Conservation (phyloP, 768 basidiomycete genomes). For the Tulasnella calospora region DNA sequence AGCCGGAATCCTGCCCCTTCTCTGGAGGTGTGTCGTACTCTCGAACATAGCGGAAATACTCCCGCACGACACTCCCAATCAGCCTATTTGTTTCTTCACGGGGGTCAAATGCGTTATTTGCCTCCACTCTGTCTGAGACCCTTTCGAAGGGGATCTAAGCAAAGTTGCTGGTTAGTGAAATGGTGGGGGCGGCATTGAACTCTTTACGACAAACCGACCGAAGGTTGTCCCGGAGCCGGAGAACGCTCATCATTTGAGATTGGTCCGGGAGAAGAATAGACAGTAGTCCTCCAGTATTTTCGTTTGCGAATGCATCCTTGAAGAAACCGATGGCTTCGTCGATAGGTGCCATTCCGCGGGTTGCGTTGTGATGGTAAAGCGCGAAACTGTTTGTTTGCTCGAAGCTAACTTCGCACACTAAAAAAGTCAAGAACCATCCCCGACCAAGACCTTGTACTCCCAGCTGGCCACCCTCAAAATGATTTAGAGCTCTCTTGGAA, state of each 20-base stretch:
- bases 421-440: background rate
- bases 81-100: constrained; percentile 3
- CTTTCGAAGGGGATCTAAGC: background rate
- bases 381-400: background rate
- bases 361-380: background rate
- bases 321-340: constrained; percentile 5
- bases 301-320: background rate
- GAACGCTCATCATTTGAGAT: background rate
- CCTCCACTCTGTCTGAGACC: background rate
- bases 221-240: constrained; percentile 4
- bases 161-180: background rate
- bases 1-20: constrained; percentile 9
- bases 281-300: background rate
- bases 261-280: background rate
- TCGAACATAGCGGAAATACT: constrained; percentile 15
- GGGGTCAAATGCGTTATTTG: background rate
- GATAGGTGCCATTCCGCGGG: background rate
- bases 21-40: constrained; percentile 16
- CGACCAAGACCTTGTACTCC: background rate
- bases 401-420: background rate
- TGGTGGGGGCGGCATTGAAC: background rate
- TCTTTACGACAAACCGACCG: background rate
- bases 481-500: background rate
- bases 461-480: background rate
- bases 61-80: background rate